Evolutionary conservation across 2,329 filamentous ascomycete genomes (phyloP).

Genomic region (Neurospora sp.): DNA sequence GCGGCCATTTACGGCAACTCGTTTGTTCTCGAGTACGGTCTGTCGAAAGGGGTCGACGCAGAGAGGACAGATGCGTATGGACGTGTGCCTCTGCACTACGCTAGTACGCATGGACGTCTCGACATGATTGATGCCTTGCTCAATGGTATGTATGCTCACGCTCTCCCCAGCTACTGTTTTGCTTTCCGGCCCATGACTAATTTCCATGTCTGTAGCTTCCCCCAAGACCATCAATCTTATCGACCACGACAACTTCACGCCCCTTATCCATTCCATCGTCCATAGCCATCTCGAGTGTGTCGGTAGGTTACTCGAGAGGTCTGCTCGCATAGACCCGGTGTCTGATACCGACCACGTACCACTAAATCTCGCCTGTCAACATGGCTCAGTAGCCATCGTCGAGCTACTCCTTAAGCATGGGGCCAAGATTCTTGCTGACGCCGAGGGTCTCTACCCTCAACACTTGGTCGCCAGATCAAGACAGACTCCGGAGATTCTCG

Average conservation of each 20-base stretch:
- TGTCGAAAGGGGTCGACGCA: constrained; percentile 68
- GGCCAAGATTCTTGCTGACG: constrained; percentile 80
- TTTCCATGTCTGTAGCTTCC: constrained; percentile 37
- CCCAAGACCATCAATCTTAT: constrained; percentile 73
- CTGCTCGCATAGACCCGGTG: constrained; percentile 76
- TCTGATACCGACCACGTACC: constrained; percentile 89
- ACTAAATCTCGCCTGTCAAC: constrained; percentile 88
- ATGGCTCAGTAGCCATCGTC: constrained; percentile 77
- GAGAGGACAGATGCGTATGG: constrained; percentile 86
- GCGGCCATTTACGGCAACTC: constrained; percentile 87
- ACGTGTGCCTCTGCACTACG: constrained; percentile 86
- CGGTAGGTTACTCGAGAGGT: constrained; percentile 62
- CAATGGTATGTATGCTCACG: constrained; percentile 40
- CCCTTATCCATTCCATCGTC: constrained; percentile 89
- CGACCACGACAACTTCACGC: constrained; percentile 96
- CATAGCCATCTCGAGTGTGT: constrained; percentile 77
- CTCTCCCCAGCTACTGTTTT: not conserved
- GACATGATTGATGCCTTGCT: constrained; percentile 73
- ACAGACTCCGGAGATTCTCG: constrained; percentile 66
- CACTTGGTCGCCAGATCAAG: constrained; percentile 89
- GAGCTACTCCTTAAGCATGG: constrained; percentile 73
- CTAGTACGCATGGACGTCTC: constrained; percentile 84
- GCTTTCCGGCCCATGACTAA: constrained; percentile 9
- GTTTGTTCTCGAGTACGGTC: constrained; percentile 65
- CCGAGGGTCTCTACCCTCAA: constrained; percentile 93